A percentile compares a stretch with the other conserved stretches of the same genome.
Conservation (phyloP, 2,329 filamentous ascomycete species). For the Penicillium sclerotiorum region DNA sequence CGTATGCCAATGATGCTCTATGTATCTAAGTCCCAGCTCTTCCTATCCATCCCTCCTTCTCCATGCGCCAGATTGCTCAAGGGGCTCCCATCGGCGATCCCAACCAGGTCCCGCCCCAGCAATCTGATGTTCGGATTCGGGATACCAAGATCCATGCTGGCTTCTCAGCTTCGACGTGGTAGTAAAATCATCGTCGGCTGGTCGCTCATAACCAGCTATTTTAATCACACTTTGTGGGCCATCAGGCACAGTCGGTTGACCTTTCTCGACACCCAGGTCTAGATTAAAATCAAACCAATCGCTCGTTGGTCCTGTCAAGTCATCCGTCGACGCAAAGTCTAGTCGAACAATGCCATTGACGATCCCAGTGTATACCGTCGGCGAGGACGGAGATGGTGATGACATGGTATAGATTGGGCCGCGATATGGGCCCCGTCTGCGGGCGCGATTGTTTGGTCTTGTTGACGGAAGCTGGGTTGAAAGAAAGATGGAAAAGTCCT, state of each 20-base stretch:
- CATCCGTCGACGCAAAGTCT: slow-evolving; percentile 49
- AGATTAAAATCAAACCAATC: slow-evolving; percentile 40
- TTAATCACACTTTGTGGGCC: slow-evolving; percentile 31
- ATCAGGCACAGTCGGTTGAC: slow-evolving; percentile 2
- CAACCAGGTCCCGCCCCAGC: slow-evolving; percentile 34
- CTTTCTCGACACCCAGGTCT: slow-evolving; percentile 26
- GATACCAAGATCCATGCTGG: slow-evolving; percentile 34
- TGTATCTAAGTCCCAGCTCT: neutral
- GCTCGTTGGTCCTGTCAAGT: slow-evolving; percentile 34
- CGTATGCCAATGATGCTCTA: neutral
- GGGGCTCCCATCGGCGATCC: slow-evolving; percentile 42
- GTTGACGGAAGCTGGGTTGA: slow-evolving; percentile 29
- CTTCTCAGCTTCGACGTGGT: slow-evolving; percentile 38
- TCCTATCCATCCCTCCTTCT: slow-evolving; percentile 18
- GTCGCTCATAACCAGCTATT: slow-evolving; percentile 49
- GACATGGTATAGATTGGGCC: slow-evolving; percentile 50
- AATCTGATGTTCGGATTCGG: slow-evolving; percentile 21
- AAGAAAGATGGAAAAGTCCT: slow-evolving; percentile 49
- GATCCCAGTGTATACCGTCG: slow-evolving; percentile 50
- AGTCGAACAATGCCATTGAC: slow-evolving; percentile 46
- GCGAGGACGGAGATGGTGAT: slow-evolving; percentile 47
- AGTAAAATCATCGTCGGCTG: slow-evolving; percentile 34
- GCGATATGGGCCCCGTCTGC: slow-evolving; percentile 37
- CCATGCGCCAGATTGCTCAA: slow-evolving; percentile 34
- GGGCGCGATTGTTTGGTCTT: slow-evolving; percentile 11